These are phyloP conservation scores for Oryza longistaminata DNA, from an alignment of 176 grass and related monocot genomes.

Conservation along the genomic window DNA sequence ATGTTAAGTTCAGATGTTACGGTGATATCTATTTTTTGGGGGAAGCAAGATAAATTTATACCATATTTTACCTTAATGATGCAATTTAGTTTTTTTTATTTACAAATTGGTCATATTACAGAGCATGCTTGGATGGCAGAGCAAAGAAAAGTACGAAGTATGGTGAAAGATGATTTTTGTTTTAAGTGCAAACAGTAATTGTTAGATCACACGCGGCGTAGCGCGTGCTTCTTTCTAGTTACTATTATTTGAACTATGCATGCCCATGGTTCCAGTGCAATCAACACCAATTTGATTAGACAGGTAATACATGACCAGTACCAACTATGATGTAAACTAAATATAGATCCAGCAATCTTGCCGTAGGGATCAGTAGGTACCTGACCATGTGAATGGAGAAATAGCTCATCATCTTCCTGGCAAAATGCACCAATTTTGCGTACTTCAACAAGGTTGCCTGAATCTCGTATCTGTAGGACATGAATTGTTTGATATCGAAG, in stretches of 20 bases:
- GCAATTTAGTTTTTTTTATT: no score
- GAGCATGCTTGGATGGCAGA: no score
- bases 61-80: no score
- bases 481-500: slow-evolving; percentile 94
- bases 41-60: no score
- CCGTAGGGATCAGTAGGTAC: slow-evolving; percentile 34
- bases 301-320: not conserved
- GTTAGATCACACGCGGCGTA: no score
- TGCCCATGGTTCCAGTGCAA: not conserved
- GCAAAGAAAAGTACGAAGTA: no score
- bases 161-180: no score
- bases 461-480: slow-evolving; percentile 87
- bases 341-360: not conserved
- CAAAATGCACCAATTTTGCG: slow-evolving; percentile 89
- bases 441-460: slow-evolving; percentile 89
- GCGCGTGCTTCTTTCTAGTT: no score
- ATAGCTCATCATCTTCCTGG: slow-evolving; percentile 85
- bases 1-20: no score
- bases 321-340: not conserved
- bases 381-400: slow-evolving; percentile 90
- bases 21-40: no score
- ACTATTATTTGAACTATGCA: not conserved
- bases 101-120: no score
- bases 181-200: no score
- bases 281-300: not conserved